Conservation (phyloP, 78 protist species). For the Fonticula alba region DNA sequence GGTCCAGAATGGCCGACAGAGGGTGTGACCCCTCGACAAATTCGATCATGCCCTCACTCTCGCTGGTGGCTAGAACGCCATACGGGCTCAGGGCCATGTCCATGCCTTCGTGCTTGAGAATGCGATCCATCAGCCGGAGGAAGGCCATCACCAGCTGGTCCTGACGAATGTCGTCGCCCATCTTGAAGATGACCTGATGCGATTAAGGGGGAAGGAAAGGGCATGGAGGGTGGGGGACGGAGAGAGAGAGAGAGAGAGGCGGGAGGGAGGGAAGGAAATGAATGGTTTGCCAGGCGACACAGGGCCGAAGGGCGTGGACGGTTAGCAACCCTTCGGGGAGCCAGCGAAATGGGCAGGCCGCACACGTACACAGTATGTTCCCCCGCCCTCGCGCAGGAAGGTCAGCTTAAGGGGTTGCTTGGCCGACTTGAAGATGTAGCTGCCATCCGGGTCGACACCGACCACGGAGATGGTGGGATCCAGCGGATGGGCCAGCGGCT, state of each 20-base stretch:
- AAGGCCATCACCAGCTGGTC: conserved; percentile 86
- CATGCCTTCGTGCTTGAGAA: conserved; percentile 49
- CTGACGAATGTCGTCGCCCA: conserved; percentile 87
- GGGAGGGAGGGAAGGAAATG: neutral
- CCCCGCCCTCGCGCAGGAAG: conserved; percentile 16
- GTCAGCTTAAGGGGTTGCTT: conserved; percentile 33
- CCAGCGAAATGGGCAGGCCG: neutral
- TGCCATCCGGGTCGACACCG: conserved; percentile 14
- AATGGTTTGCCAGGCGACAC: neutral
- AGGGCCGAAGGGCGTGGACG: neutral
- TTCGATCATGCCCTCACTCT: conserved; percentile 25
- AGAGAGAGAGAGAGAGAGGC: neutral
- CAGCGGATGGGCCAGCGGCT: conserved; percentile 11
- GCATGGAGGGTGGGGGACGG: neutral
- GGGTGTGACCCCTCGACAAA: neutral
- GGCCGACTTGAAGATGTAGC: conserved; percentile 43
- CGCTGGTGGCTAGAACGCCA: conserved; percentile 64
- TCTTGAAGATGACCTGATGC: conserved; percentile 55
- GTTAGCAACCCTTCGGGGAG: neutral
- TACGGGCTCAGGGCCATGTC: conserved; percentile 82
- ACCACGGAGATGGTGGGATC: conserved; percentile 8
- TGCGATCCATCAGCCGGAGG: conserved; percentile 66
- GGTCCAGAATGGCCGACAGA: neutral
- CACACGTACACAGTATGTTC: neutral
- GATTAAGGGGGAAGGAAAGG: neutral